These are phyloP conservation scores for Diaporthe sp. DNA, from an alignment of 2,329 filamentous ascomycete genomes.

Conservation along the genomic window DNA sequence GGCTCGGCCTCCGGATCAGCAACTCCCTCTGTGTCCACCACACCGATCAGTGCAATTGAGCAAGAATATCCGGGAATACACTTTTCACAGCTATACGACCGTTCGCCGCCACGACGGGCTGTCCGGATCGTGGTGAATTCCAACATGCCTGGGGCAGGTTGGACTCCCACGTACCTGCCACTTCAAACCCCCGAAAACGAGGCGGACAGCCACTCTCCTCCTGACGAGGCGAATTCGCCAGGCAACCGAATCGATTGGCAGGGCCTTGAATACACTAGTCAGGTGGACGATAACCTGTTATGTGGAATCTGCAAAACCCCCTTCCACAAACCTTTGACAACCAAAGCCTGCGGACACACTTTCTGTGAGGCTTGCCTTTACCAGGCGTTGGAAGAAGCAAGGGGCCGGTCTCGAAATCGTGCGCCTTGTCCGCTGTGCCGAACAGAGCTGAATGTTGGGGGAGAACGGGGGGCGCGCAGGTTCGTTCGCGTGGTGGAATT, in stretches of 20 bases:
- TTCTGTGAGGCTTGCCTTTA: constrained; percentile 73
- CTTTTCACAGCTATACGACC: not conserved
- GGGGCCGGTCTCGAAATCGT: constrained; percentile 52
- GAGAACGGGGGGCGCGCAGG: constrained; percentile 16
- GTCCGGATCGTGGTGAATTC: too few relatives aligned
- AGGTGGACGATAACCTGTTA: constrained; percentile 53
- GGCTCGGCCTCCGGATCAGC: constrained; percentile 15
- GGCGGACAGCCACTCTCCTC: not conserved
- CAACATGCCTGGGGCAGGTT: not conserved
- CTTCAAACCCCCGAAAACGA: not conserved
- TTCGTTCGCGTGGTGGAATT: constrained; percentile 32
- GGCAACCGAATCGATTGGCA: constrained; percentile 50
- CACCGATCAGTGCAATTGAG: not conserved
- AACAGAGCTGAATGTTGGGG: constrained; percentile 53
- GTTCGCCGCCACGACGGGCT: not conserved
- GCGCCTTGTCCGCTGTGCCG: constrained; percentile 72
- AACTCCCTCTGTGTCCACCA: constrained; percentile 20
- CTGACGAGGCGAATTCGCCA: not conserved
- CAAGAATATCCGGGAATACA: not conserved
- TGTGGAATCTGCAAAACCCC: constrained; percentile 69
- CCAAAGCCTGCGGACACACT: constrained; percentile 72
- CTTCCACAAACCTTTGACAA: constrained; percentile 72
- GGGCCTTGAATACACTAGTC: constrained; percentile 50
- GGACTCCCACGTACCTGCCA: not conserved
- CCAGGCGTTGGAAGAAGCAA: constrained; percentile 49